Percentiles rank a stretch among this genome's conserved stretches.
Conservation (phyloP, 1,139 yeast species). For the Zygosaccharomyces sapae region DNA sequence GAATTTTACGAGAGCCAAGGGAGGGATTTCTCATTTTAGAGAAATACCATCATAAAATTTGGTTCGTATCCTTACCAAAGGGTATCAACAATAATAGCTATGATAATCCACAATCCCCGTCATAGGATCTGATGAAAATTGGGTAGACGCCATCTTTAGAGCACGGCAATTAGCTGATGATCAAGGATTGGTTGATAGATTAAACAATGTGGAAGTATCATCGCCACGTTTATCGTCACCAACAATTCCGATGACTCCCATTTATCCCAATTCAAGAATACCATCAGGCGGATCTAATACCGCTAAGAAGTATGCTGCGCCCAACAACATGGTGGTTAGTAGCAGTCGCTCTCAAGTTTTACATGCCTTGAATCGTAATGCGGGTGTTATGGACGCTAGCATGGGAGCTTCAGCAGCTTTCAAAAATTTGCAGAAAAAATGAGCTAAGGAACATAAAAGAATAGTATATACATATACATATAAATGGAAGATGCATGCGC, state of each 20-base stretch:
- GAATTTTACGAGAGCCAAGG: conserved; percentile 55
- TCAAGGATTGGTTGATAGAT: conserved; percentile 15
- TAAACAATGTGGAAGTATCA: conserved; percentile 10
- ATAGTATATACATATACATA: too few relatives aligned
- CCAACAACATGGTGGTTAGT: conserved; percentile 32
- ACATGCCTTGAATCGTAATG: conserved; percentile 21
- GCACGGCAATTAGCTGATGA: conserved; percentile 43
- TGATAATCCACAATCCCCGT: conserved; percentile 15
- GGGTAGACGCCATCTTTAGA: conserved; percentile 49
- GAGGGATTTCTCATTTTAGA: conserved; percentile 64
- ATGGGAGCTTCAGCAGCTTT: conserved; percentile 37
- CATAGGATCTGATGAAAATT: conserved; percentile 37
- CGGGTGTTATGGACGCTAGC: conserved; percentile 28
- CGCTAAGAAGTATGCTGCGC: conserved; percentile 14
- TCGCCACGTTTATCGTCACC: conserved; percentile 9
- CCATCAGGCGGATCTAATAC: conserved; percentile 12
- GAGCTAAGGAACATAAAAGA: background rate
- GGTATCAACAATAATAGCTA: too few relatives aligned
- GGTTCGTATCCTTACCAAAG: conserved; percentile 50
- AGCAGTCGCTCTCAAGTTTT: conserved; percentile 35
- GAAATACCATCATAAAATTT: conserved; percentile 52
- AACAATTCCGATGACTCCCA: conserved; percentile 7
- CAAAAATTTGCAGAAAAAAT: conserved; percentile 26
- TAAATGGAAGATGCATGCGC: too few relatives aligned
- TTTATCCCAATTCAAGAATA: conserved; percentile 14